These are phyloP conservation scores for Amanita thiersii DNA, from an alignment of 768 basidiomycete species.

Conservation along the genomic window DNA sequence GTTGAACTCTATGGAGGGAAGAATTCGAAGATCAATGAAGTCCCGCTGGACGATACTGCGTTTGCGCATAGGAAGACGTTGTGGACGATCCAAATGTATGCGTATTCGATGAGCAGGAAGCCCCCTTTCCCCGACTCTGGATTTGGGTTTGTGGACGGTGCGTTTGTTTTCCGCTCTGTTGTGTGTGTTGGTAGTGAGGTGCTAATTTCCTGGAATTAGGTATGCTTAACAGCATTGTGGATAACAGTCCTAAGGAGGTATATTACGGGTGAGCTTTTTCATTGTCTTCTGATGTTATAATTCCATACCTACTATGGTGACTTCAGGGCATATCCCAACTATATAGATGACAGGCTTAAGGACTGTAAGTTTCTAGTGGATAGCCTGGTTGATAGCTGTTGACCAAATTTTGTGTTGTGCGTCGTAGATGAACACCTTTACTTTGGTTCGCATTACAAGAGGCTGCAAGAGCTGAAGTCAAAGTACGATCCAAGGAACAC, in stretches of 20 bases:
- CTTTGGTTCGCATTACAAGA: conserved; percentile 23
- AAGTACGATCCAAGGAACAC: conserved; percentile 21
- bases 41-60: conserved; percentile 20
- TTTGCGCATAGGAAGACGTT: conserved; percentile 25
- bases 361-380: not conserved
- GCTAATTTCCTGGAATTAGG: conserved; percentile 11
- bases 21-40: conserved; percentile 23
- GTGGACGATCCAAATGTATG: conserved; percentile 29
- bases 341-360: not conserved
- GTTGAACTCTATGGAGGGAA: conserved; percentile 22
- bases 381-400: not conserved
- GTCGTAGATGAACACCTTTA: conserved; percentile 28
- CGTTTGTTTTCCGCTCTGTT: conserved; percentile 4
- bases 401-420: not conserved
- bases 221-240: conserved; percentile 18
- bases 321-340: not conserved
- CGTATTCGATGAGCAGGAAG: conserved; percentile 14
- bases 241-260: conserved; percentile 21
- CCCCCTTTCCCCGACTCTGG: conserved; percentile 27
- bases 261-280: conserved; percentile 20
- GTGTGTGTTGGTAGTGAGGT: not conserved
- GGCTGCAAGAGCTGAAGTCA: conserved; percentile 19
- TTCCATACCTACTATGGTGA: not conserved
- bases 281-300: no score
- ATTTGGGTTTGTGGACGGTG: conserved; percentile 26